Evolutionary conservation across 1,139 yeast species (phyloP).

Genomic region (Yamadazyma triangularis): DNA sequence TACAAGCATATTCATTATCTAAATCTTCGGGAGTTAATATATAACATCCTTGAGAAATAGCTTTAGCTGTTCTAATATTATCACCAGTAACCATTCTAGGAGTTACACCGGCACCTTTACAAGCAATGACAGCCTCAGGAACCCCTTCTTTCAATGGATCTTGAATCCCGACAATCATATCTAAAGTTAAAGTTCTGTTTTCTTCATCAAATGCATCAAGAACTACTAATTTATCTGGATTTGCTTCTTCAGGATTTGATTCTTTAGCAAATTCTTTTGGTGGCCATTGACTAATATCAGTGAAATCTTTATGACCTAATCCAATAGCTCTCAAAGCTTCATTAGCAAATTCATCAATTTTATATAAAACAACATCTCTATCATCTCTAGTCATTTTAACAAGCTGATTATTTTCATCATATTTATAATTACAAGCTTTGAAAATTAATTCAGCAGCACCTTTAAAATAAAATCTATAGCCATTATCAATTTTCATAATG

Average conservation of each 20-base stretch:
- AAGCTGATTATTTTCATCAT: constrained; percentile 14
- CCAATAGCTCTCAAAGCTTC: constrained; percentile 84
- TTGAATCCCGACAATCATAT: constrained; percentile 84
- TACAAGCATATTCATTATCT: constrained; percentile 55
- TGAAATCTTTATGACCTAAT: constrained; percentile 71
- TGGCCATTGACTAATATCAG: constrained; percentile 55
- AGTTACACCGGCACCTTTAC: constrained; percentile 86
- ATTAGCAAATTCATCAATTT: constrained; percentile 64
- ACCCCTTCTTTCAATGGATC: constrained; percentile 94
- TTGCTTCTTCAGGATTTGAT: constrained; percentile 36
- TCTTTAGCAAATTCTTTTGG: constrained; percentile 40
- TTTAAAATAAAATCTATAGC: constrained; percentile 67
- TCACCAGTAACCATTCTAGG: constrained; percentile 99
- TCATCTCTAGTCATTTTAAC: constrained; percentile 22
- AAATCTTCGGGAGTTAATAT: constrained; percentile 56
- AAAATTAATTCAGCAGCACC: constrained; percentile 94
- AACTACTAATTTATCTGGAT: constrained; percentile 41
- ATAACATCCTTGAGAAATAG: constrained; percentile 84
- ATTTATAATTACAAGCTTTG: constrained; percentile 48
- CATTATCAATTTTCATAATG: constrained; percentile 47
- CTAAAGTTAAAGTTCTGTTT: constrained; percentile 40
- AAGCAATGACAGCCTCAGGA: constrained; percentile 78
- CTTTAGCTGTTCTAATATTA: constrained; percentile 81
- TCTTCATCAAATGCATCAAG: constrained; percentile 23
- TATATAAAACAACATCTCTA: constrained; percentile 33